Evolutionary conservation across 2,329 filamentous ascomycete species (phyloP), one percentile per base, ranked within the genome.

Genomic region (Lasiodiplodia theobromae): DNA sequence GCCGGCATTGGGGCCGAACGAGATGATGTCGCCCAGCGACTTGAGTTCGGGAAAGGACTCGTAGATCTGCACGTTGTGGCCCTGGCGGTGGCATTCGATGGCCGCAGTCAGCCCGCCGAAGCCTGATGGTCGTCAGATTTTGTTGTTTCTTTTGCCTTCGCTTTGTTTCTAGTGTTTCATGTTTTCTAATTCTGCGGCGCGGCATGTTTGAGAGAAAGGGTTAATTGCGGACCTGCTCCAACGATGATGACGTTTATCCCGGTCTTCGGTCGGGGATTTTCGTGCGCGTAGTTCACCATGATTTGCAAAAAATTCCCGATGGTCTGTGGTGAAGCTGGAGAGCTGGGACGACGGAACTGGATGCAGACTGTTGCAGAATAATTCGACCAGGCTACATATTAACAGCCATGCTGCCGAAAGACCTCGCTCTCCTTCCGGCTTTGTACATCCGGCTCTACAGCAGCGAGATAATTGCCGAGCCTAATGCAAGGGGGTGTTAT

Each of bases 71-170:
- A 88, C 87, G 14, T 82, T 79, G 74, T 89, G 88, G 18, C 88
- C 88, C 71, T 89, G 86, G 18, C 86, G 84, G 70, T 86, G 83
- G 73, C 87, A 89, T 77, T 90, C 88, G 70, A 90, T 88, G 52
- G 88, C 88, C 21, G 87, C 86, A 7, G 87, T 86, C 34, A 90
- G 81, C 18, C 88, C 88, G 47, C 86, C 88, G 69, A 90, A 89
- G 23, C 88, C 88, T 78, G 11, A 7, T 14, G 6, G 44, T 7
- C 10, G 12, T 58, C 31, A 49, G 21, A 60, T 51, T 70, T 7
- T 44, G 38, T 28, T 47, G 10, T 0, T 47, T 7, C 18, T 44
- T 44, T 14, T 34, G 8, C 31, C 7, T 10, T 34, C 31, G 31
- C 31, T 8, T 34, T 34, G 31, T 34, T 44, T 44, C 40, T 16